Evolutionary conservation across 306 rosid species (phyloP).

Genomic region (Prunus mongolica): DNA sequence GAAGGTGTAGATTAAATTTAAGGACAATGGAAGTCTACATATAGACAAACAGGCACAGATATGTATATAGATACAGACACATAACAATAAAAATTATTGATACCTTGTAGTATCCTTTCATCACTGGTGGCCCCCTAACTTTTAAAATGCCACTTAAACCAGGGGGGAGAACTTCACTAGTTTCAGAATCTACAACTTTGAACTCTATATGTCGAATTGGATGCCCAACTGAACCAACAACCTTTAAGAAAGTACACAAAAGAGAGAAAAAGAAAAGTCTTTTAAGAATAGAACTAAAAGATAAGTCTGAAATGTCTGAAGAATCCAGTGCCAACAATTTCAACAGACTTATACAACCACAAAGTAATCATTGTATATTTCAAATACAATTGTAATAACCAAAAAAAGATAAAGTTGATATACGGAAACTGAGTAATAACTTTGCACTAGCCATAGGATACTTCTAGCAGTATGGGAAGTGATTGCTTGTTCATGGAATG

Average conservation of each 20-base stretch:
- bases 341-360: background rate
- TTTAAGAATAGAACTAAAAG: constrained; percentile 8
- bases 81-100: constrained; percentile 7
- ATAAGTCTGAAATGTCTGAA: background rate
- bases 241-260: constrained; percentile 54
- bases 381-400: background rate
- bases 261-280: constrained; percentile 14
- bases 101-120: constrained; percentile 96
- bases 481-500: background rate
- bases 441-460: background rate
- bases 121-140: constrained; percentile 80
- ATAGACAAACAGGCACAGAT: no score
- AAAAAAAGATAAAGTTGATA: background rate
- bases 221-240: constrained; percentile 84
- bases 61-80: no score
- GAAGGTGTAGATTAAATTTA: no score
- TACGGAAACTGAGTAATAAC: background rate
- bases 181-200: constrained; percentile 69
- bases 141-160: constrained; percentile 77
- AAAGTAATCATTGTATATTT: background rate
- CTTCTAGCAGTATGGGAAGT: background rate
- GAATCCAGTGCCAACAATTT: background rate
- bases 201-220: constrained; percentile 73
- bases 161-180: constrained; percentile 59
- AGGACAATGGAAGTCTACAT: no score